phyloP scores from a whole-genome alignment of 345 rosid species.

The Euphorbia peplus region DNA sequence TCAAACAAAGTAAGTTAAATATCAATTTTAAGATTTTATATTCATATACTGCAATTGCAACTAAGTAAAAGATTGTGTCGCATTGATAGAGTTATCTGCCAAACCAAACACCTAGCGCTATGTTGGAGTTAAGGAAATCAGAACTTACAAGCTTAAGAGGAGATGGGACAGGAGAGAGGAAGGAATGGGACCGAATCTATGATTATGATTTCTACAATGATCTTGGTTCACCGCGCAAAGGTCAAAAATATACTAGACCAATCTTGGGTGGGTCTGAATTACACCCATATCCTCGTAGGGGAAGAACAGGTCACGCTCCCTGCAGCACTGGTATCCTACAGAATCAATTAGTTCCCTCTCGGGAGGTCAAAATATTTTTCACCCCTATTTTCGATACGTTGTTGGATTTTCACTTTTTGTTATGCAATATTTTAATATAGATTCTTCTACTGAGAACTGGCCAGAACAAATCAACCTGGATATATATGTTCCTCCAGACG shows the following conservation, averaged over 20 bases:
- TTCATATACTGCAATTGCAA: not conserved
- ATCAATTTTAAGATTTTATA: not conserved
- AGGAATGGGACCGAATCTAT: conserved; percentile 53
- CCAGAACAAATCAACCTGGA: conserved; percentile 33
- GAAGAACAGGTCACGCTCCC: conserved; percentile 39
- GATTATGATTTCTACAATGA: conserved; percentile 55
- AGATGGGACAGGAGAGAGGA: conserved; percentile 41
- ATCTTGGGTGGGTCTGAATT: conserved; percentile 44
- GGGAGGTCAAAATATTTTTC: not conserved
- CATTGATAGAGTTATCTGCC: conserved; percentile 47
- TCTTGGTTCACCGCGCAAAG: conserved; percentile 45
- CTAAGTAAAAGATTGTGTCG: conserved; percentile 1
- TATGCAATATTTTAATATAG: conserved; percentile 14
- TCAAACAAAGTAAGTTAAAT: conserved; percentile 36
- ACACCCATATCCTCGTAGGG: conserved; percentile 56
- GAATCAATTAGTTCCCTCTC: not conserved
- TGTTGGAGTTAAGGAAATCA: conserved; percentile 36
- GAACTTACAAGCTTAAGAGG: conserved; percentile 50
- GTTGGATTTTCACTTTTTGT: conserved; percentile 1
- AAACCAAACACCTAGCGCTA: conserved; percentile 40
- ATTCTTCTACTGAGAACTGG: conserved; percentile 32
- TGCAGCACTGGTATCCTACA: conserved; percentile 28
- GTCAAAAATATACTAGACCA: conserved; percentile 36
- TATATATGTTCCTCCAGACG: conserved; percentile 57
- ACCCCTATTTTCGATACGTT: not conserved